These are phyloP conservation scores for Pelargonium citronellum DNA, from an alignment of 441 rosid species.

Conservation along the genomic window DNA sequence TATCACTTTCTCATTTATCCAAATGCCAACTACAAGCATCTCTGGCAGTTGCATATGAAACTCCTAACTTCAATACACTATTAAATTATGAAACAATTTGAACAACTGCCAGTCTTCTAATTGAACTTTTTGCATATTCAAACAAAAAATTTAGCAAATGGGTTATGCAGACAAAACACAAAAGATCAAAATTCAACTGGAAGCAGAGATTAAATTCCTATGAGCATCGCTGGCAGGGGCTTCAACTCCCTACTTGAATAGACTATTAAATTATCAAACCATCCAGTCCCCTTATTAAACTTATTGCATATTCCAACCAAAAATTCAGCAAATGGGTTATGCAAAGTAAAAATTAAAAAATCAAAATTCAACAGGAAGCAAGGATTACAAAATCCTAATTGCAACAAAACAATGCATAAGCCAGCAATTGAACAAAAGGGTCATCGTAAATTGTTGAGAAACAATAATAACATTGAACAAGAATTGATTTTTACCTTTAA, in stretches of 20 bases:
- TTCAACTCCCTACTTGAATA: neutral
- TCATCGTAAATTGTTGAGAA: slow-evolving; percentile 3
- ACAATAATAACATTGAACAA: slow-evolving; percentile 7
- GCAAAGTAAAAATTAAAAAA: neutral
- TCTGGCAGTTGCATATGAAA: no score
- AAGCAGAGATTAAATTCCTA: no score
- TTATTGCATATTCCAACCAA: neutral
- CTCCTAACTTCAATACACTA: no score
- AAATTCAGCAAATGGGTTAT: neutral
- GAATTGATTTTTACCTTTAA: slow-evolving; percentile 41
- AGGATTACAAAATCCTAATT: neutral
- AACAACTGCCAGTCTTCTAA: no score
- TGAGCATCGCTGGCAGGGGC: no score
- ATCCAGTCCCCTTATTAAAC: neutral
- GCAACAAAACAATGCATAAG: neutral
- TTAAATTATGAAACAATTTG: no score
- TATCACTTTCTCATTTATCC: no score
- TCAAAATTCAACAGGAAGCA: neutral
- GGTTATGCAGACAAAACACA: no score
- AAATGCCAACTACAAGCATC: no score
- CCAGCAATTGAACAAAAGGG: slow-evolving; percentile 17
- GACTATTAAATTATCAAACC: neutral
- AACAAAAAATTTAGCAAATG: no score
- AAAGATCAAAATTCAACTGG: no score
- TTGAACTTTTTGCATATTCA: no score